Percentiles rank a stretch among this genome's conserved stretches.
Evolutionary conservation across 2,329 filamentous ascomycete species (phyloP).

Genomic region (Cladosporium phlei): DNA sequence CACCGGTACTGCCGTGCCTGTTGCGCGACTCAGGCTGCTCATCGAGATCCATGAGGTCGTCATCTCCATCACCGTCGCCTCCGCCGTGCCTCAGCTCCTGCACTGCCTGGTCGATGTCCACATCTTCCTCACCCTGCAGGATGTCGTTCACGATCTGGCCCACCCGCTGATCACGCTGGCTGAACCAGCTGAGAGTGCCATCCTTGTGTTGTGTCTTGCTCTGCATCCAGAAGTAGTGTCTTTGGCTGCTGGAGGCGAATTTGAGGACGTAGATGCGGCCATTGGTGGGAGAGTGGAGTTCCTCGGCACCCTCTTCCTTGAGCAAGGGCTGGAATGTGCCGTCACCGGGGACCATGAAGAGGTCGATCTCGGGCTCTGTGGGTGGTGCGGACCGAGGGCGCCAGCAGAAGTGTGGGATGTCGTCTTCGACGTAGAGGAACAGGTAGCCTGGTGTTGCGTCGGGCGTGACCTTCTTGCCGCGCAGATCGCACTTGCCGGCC

Average conservation of each 20-base stretch:
- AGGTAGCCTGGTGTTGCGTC: conserved; percentile 74
- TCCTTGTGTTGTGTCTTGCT: conserved; percentile 73
- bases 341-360: conserved; percentile 90
- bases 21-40: conserved; percentile 62
- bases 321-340: conserved; percentile 68
- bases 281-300: conserved; percentile 63
- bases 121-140: conserved; percentile 75
- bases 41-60: conserved; percentile 60
- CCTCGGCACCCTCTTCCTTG: conserved; percentile 43
- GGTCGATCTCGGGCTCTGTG: conserved; percentile 73
- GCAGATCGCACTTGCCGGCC: conserved; percentile 73
- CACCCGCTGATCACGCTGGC: conserved; percentile 77
- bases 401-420: conserved; percentile 97
- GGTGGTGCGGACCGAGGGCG: conserved; percentile 68
- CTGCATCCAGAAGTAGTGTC: conserved; percentile 94
- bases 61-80: conserved; percentile 56
- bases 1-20: conserved; percentile 63
- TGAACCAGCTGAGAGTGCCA: conserved; percentile 72
- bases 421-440: conserved; percentile 90
- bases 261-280: conserved; percentile 91
- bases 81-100: conserved; percentile 51
- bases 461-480: conserved; percentile 64
- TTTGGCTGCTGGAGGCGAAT: conserved; percentile 85
- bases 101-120: conserved; percentile 72
- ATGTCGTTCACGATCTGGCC: conserved; percentile 80